Conservation (phyloP, 2,329 filamentous ascomycete species). For the Cladosporium sp. region DNA sequence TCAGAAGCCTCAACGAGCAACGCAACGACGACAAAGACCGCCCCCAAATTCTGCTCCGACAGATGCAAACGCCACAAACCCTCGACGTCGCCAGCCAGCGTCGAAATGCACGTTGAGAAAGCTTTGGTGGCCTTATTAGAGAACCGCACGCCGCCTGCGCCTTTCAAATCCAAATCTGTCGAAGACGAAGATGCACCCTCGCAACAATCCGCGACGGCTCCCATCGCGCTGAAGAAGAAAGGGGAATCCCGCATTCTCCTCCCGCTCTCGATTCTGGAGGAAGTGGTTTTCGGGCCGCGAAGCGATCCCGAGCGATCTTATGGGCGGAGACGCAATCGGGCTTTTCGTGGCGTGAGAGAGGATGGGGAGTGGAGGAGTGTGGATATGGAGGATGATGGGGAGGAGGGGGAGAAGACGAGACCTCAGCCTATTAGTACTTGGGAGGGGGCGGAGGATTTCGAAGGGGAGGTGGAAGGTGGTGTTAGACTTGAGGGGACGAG, state of each 20-base stretch:
- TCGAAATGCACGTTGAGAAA: constrained; percentile 50
- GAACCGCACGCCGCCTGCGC: constrained; percentile 24
- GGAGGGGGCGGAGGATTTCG: constrained; percentile 7
- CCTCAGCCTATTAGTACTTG: constrained; percentile 7
- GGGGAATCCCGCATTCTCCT: constrained; percentile 50
- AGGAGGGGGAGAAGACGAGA: constrained; percentile 7
- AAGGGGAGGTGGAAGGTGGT: constrained; percentile 6
- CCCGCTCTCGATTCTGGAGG: constrained; percentile 47
- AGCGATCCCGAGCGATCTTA: constrained; percentile 43
- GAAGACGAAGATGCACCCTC: not conserved
- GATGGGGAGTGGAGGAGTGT: constrained; percentile 40
- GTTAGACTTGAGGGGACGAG: not conserved
- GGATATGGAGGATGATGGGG: constrained; percentile 41
- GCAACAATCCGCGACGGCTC: no score
- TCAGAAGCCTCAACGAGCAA: constrained; percentile 17
- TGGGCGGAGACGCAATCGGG: constrained; percentile 44
- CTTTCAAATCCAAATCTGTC: constrained; percentile 6
- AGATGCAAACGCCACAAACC: constrained; percentile 51
- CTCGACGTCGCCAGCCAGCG: constrained; percentile 30
- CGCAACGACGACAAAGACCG: constrained; percentile 28
- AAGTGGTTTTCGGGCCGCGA: constrained; percentile 44
- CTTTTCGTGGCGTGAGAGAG: constrained; percentile 36
- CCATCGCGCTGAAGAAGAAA: constrained; percentile 31
- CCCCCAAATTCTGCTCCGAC: constrained; percentile 53
- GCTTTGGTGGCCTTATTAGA: constrained; percentile 42